These are phyloP conservation scores for Priceomyces melissophilus DNA, from an alignment of 805 yeast genomes.

Conservation along the genomic window DNA sequence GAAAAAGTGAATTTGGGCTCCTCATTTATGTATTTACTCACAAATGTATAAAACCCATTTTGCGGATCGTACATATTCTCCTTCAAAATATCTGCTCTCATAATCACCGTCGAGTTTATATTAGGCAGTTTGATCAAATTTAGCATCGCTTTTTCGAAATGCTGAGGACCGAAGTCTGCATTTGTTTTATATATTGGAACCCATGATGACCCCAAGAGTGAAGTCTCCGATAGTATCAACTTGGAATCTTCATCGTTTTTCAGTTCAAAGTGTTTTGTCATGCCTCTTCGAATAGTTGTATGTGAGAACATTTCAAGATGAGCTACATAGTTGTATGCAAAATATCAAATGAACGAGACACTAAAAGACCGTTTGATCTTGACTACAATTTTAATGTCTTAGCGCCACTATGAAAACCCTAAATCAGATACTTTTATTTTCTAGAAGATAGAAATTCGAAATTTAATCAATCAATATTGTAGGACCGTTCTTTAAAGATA, in stretches of 20 bases:
- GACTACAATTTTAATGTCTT: too few species aligned
- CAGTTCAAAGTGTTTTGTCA: conserved; percentile 7
- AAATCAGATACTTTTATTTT: too few species aligned
- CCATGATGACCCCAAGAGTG: conserved; percentile 61
- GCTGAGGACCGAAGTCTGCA: conserved; percentile 49
- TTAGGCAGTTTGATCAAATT: conserved; percentile 81
- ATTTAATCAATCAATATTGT: too few species aligned
- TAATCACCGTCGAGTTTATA: conserved; percentile 85
- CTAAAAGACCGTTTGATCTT: too few species aligned
- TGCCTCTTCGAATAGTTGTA: background rate
- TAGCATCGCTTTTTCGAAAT: conserved; percentile 73
- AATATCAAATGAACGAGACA: too few species aligned
- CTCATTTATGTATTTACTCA: conserved; percentile 21
- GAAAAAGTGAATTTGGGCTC: conserved; percentile 34
- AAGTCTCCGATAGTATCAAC: conserved; percentile 19
- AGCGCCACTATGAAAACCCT: too few species aligned
- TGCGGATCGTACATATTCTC: conserved; percentile 44
- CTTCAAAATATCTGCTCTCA: conserved; percentile 78
- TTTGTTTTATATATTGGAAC: conserved; percentile 49
- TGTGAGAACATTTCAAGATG: too few species aligned
- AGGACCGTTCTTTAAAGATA: too few species aligned
- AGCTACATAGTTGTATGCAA: too few species aligned
- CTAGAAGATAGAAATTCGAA: too few species aligned
- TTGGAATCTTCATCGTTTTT: conserved; percentile 6
- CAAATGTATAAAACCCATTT: conserved; percentile 27